These are phyloP conservation scores for Heritiera fomes DNA, from an alignment of 345 rosid genomes.

Conservation along the genomic window DNA sequence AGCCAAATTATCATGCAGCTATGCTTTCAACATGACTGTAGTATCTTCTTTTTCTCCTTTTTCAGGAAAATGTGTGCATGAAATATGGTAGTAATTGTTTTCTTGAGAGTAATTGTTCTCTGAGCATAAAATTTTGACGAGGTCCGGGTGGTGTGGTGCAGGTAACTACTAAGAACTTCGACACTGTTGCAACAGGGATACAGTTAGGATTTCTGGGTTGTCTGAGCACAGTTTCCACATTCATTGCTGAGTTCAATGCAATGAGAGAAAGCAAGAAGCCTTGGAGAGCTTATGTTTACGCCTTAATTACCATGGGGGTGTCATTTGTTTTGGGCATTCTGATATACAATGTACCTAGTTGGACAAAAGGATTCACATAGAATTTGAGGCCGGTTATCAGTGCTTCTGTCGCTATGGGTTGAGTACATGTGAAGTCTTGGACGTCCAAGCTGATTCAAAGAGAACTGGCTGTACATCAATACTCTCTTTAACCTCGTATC, in stretches of 20 bases:
- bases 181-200: slow-evolving; percentile 52
- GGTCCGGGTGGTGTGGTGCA: slow-evolving; percentile 25
- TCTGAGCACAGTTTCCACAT: slow-evolving; percentile 84
- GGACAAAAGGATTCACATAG: slow-evolving; percentile 39
- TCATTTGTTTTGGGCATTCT: slow-evolving; percentile 59
- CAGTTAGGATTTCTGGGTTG: slow-evolving; percentile 86
- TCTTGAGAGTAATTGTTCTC: background rate
- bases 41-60: background rate
- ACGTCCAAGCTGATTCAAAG: background rate
- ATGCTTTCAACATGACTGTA: background rate
- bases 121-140: background rate
- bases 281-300: slow-evolving; percentile 83
- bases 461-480: background rate
- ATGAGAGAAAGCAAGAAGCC: slow-evolving; percentile 67
- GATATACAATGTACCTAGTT: slow-evolving; percentile 59
- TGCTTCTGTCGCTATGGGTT: background rate
- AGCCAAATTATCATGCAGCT: slow-evolving; percentile 2
- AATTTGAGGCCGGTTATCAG: background rate
- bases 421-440: background rate
- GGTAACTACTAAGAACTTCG: slow-evolving; percentile 54
- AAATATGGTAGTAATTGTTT: background rate
- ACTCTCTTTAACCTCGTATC: background rate
- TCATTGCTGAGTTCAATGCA: slow-evolving; percentile 85
- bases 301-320: slow-evolving; percentile 40
- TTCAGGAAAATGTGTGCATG: background rate